Evolutionary conservation across 306 rosid genomes (phyloP), one percentile per base, ranked within the genome.

Genomic region (Fragaria vesca): DNA sequence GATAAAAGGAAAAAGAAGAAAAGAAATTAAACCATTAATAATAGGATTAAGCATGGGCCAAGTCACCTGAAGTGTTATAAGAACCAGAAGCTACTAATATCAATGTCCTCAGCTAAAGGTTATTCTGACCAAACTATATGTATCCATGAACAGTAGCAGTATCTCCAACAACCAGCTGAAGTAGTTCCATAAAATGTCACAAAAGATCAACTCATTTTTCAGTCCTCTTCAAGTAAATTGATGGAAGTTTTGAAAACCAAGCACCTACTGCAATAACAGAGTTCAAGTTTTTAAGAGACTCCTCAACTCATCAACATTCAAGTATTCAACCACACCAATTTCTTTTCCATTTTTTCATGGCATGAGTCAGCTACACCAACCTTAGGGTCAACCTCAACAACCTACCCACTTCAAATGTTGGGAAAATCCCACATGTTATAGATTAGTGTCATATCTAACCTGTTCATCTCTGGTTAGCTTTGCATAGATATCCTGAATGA

Each of bases 381-480:
- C 21, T 32, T 52, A 52, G 1, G 20, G 50, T 72, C 76, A 72
- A 73, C 47, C 52, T 57, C 36, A 73, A 21, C 77, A 8, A 57
- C 77, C 40, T 12, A 40, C 43, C 42, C 51, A 38, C 52, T n/a
- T 21, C 17, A 73, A 40, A 57, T 21, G 26, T 32, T 50, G 46
- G 42, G 21, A 70, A 45, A 69, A 46, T 11, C 54, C 42, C 34
- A 52, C 34, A 30, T 52, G 16, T 32, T 17, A 6, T 26, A 10
- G 17, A 21, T 15, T 13, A 15, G 8, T 30, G 66, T 30, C 67
- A 61, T 28, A 13, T 65, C 13, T 15, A 7, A 65, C 21, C 24
- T 65, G 45, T 34, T 65, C 72, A 68, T 42, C 12, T 68, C 72
- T 68, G 51, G 72, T 42, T n/a, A 61, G 40, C 52, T 42, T 48